Conservation (phyloP, 2,329 filamentous ascomycete species). For the Teratosphaeria pseudoeucalypti region DNA sequence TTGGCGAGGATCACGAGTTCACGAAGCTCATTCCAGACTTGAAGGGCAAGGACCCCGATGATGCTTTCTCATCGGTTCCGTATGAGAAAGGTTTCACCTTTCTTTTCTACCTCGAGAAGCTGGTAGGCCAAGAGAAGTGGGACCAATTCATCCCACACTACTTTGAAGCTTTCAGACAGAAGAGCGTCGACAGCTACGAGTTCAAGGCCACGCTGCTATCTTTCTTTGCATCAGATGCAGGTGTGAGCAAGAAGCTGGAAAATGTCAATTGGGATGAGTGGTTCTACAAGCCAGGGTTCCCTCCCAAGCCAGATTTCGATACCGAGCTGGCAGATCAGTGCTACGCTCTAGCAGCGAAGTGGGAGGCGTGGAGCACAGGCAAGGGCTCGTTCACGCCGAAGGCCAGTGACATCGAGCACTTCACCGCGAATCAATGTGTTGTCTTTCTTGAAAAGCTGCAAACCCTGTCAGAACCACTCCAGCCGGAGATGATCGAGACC, state of each 20-base stretch:
- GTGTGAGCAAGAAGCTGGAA: constrained; percentile 52
- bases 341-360: constrained; percentile 71
- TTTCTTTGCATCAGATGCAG: constrained; percentile 66
- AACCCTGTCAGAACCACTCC: constrained; percentile 53
- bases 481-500: constrained; percentile 52
- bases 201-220: constrained; percentile 81
- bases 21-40: constrained; percentile 84
- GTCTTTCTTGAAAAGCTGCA: constrained; percentile 81
- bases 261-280: constrained; percentile 80
- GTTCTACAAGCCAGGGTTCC: constrained; percentile 81
- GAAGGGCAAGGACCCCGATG: constrained; percentile 85
- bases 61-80: constrained; percentile 83
- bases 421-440: constrained; percentile 79
- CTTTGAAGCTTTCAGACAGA: constrained; percentile 73
- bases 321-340: constrained; percentile 77
- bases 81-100: constrained; percentile 98
- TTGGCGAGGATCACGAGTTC: constrained; percentile 77
- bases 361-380: constrained; percentile 47
- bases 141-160: constrained; percentile 95
- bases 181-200: constrained; percentile 85
- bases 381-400: constrained; percentile 46
- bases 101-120: constrained; percentile 77
- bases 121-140: constrained; percentile 77
- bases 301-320: constrained; percentile 84
- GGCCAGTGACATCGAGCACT: constrained; percentile 57